These are phyloP conservation scores for Sphaerobolus stellatus DNA, from an alignment of 1,284 basidiomycete genomes.

Conservation along the genomic window DNA sequence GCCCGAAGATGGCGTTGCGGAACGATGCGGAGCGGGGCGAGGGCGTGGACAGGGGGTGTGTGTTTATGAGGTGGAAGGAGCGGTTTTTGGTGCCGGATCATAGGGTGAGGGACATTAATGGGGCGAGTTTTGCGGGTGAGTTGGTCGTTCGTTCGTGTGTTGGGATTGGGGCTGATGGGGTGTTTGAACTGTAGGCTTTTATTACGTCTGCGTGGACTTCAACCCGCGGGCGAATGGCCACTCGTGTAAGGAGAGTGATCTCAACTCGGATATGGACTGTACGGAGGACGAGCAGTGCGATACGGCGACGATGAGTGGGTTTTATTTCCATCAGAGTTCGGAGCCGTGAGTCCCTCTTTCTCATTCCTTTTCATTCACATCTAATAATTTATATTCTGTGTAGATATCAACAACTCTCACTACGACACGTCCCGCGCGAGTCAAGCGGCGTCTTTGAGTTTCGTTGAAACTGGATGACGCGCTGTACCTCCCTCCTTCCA, in stretches of 20 bases:
- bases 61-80: slow-evolving; percentile 97
- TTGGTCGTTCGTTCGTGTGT: slow-evolving; percentile 16
- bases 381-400: slow-evolving; percentile 6
- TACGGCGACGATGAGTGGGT: slow-evolving; percentile 78
- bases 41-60: slow-evolving; percentile 35
- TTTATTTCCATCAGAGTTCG: slow-evolving; percentile 91
- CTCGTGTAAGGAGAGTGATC: no score
- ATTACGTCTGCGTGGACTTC: slow-evolving; percentile 83
- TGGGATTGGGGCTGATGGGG: slow-evolving; percentile 15
- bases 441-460: slow-evolving; percentile 66
- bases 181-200: slow-evolving; percentile 59
- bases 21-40: slow-evolving; percentile 62
- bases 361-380: slow-evolving; percentile 17
- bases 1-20: slow-evolving; percentile 72
- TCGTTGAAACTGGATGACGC: no score
- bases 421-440: slow-evolving; percentile 56
- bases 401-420: slow-evolving; percentile 67
- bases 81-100: slow-evolving; percentile 93
- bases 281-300: background rate
- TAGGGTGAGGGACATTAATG: slow-evolving; percentile 89
- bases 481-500: no score
- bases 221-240: slow-evolving; percentile 39
- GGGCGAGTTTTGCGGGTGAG: slow-evolving; percentile 91
- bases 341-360: slow-evolving; percentile 63
- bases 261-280: no score